Base-by-base conservation (phyloP, 306 rosid species). In the Lotus japonicus region DNA sequence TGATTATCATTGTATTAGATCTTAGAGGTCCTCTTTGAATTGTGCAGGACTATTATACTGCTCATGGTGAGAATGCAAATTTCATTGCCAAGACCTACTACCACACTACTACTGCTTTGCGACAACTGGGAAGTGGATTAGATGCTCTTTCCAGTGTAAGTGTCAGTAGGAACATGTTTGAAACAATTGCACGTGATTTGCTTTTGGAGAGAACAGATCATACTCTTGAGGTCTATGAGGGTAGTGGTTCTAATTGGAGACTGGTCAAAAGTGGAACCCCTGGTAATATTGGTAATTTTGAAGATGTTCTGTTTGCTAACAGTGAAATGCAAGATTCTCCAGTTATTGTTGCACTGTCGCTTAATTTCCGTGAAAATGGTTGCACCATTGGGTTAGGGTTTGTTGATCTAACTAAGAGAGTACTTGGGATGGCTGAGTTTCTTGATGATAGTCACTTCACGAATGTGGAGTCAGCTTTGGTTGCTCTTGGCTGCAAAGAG, bases 241-340 rank as follows among this genome's bases (percentile, higher is more conserved):
- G 97, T 1, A 86, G 95, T 75, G 90, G 96, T 71, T 94, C 92
- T 36, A 88, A 80, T 45, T 94, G 99, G 99, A 88, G 80, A 73
- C 85, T 85, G 66, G 77, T 81, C 52, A 90, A 88, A 85, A 85
- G 85, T 80, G 99, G 99, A 70, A 86, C 96, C 4, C 99, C 99
- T 74, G 99, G 99, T 33, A 94, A 90, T 84, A 84, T 94, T 54
- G 87, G 95, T 64, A 85, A 90, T 57, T 94, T 94, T 38, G 96
- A 94, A 85, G 96, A 88, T 59, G 82, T 89, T 77, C 80, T 94
- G 68, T 94, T 94, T 78, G 92, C 99, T 67, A 94, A 85, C 84
- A 88, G 88, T 74, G 99, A 94, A 77, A 94, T 94, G 99, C 99
- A 94, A 77, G 99, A 94, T 72, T 86, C 92, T 73, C 97, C 97